Base-by-base conservation (phyloP, 768 basidiomycete genomes). In the Suillus clintonianus region DNA sequence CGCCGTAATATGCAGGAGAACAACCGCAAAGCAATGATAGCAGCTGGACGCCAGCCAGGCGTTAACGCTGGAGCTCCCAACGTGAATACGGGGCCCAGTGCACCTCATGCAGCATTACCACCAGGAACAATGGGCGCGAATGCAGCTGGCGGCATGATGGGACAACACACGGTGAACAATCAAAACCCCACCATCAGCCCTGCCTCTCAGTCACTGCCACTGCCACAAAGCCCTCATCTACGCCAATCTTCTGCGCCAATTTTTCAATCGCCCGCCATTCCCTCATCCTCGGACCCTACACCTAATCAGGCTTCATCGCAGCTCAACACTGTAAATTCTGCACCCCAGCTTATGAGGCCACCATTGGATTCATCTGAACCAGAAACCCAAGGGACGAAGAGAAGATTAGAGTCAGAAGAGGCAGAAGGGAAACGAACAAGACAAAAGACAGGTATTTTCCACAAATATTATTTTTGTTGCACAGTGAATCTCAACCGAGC, bases 391-490 rank as follows among this genome's bases (percentile, higher is more conserved):
- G 85, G 82, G 19, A 80, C 87, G 66, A 94, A 94, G 73, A 83
- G 92, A 65, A 92, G 92, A 74, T 77, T 89, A 66, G 87, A 88
- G 55, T 80, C 81, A 19, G 88, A 87, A 59, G 89, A 90, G 63
- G 76, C 76, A 34, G 89, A 91, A 54, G 81, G 77, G 54, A 94
- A 94, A 74, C 84, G 92, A 68, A 86, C 77, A 56, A 84, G 89
- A 68, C 84, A 88, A 75, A 92, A 87, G 78, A 91, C 83, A 69
- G 90, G 92, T 90, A 48, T 36, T 50, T 68, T 67, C 69, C 68
- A 55, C 70, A 74, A 56, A 70, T 54, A 62, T 72, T 37, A 60
- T 67, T 60, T 65, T 41, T 48, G 59, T 69, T 2, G 66, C 68
- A 66, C 69, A 14, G 17, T 57, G 24, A 74, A 71, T 72, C 45